Evolutionary conservation across 176 grass and related monocot species (phyloP).

Genomic region (Areca catechu): DNA sequence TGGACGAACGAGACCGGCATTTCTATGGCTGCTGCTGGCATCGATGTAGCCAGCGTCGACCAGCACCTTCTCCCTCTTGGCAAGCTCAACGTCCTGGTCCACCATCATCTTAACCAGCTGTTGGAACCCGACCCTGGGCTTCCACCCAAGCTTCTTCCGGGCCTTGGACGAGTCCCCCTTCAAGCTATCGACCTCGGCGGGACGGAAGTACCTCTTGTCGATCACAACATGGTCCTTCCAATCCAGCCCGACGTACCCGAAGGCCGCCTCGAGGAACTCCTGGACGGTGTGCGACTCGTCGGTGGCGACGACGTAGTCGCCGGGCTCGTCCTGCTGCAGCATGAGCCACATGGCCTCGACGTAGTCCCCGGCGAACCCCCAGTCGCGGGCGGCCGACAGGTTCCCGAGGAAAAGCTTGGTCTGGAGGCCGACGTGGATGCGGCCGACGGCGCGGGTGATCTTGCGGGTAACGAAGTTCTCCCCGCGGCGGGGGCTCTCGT

Average conservation of each 20-base stretch:
- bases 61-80: constrained; percentile 86
- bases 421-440: constrained; percentile 86
- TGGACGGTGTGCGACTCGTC: constrained; percentile 76
- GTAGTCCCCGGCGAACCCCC: constrained; percentile 94
- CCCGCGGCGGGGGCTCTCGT: constrained; percentile 86
- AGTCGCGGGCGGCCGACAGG: constrained; percentile 78
- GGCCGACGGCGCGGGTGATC: constrained; percentile 89
- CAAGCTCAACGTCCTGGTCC: constrained; percentile 73
- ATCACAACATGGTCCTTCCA: constrained; percentile 97
- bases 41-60: constrained; percentile 83
- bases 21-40: constrained; percentile 87
- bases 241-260: constrained; percentile 61
- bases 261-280: constrained; percentile 75
- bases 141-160: constrained; percentile 53
- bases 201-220: constrained; percentile 89
- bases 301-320: constrained; percentile 79
- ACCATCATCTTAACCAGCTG: constrained; percentile 94
- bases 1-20: too few species aligned
- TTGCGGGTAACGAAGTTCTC: constrained; percentile 99
- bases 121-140: constrained; percentile 84
- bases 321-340: constrained; percentile 87
- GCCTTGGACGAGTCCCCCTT: constrained; percentile 77
- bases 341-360: constrained; percentile 98
- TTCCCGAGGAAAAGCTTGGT: constrained; percentile 96
- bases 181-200: constrained; percentile 83